Conservation (phyloP, 805 yeast species). For the Torulaspora indica region DNA sequence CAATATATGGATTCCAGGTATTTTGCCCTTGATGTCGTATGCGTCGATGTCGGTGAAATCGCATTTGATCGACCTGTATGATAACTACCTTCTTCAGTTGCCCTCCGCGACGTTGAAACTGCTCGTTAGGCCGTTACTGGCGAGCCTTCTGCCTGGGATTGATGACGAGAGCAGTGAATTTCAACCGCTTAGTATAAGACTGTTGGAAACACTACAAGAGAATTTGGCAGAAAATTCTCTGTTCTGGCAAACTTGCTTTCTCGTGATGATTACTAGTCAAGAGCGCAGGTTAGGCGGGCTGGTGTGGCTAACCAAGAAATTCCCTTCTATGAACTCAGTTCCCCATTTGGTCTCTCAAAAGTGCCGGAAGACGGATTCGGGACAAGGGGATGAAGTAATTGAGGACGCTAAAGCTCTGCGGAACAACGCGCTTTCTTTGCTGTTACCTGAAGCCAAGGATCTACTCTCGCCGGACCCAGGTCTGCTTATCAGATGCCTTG, state of each 20-base stretch:
- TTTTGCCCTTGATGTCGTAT: constrained; percentile 82
- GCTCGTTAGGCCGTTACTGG: constrained; percentile 62
- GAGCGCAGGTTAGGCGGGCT: constrained; percentile 83
- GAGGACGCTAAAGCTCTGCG: constrained; percentile 29
- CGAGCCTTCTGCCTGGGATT: constrained; percentile 77
- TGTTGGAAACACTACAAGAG: constrained; percentile 56
- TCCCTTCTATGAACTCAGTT: constrained; percentile 55
- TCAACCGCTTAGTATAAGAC: constrained; percentile 52
- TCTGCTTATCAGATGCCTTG: constrained; percentile 65
- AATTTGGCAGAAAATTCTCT: constrained; percentile 61
- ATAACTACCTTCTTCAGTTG: constrained; percentile 49
- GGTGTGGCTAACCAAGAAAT: constrained; percentile 56
- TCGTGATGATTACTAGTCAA: constrained; percentile 68
- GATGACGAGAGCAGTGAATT: constrained; percentile 91
- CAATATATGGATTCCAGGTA: constrained; percentile 85
- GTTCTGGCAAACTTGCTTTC: constrained; percentile 82
- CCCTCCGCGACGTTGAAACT: constrained; percentile 47
- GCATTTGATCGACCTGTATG: constrained; percentile 59
- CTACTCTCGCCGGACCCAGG: constrained; percentile 78
- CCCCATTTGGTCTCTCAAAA: constrained; percentile 27
- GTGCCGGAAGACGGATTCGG: constrained; percentile 5
- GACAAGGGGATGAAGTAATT: constrained; percentile 10
- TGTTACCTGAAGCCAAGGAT: constrained; percentile 51
- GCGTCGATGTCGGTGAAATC: constrained; percentile 89
- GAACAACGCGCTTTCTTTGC: constrained; percentile 33